phyloP scores from a whole-genome alignment of 75 land plant genomes.

The Gnetum montanum region DNA sequence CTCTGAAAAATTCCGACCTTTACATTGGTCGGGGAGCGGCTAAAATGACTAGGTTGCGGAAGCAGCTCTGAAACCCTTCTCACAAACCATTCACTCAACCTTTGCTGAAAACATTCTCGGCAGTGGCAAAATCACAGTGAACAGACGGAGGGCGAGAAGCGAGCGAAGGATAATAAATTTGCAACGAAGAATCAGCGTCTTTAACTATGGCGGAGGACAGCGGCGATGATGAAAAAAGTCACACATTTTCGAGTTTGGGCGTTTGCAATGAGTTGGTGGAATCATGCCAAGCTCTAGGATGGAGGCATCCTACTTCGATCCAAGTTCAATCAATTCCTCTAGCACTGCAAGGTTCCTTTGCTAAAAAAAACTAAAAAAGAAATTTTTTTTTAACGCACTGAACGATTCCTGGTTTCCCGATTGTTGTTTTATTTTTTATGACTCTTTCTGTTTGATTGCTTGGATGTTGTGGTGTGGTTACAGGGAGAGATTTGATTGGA shows the following conservation, averaged over 20 bases:
- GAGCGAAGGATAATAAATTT: too few relatives aligned
- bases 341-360: constrained; percentile 49
- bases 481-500: constrained; percentile 87
- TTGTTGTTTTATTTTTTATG: neutral
- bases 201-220: constrained; percentile 9
- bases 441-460: neutral
- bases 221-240: constrained; percentile 11
- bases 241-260: constrained; percentile 54
- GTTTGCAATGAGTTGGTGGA: constrained; percentile 60
- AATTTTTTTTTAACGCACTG: neutral
- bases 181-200: too few relatives aligned
- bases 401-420: constrained; percentile 1
- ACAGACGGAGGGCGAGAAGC: too few relatives aligned
- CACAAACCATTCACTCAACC: too few relatives aligned
- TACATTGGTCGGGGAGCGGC: too few relatives aligned
- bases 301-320: constrained; percentile 68
- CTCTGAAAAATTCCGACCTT: too few relatives aligned
- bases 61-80: too few relatives aligned
- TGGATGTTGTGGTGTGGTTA: neutral
- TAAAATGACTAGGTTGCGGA: too few relatives aligned
- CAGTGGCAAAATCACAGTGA: too few relatives aligned
- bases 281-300: constrained; percentile 65
- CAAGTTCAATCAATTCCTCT: constrained; percentile 84
- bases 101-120: too few relatives aligned
- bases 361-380: neutral